Evolutionary conservation across 1,284 basidiomycete genomes (phyloP), one percentile per base, ranked within the genome.

Genomic region (Puccinia horiana): DNA sequence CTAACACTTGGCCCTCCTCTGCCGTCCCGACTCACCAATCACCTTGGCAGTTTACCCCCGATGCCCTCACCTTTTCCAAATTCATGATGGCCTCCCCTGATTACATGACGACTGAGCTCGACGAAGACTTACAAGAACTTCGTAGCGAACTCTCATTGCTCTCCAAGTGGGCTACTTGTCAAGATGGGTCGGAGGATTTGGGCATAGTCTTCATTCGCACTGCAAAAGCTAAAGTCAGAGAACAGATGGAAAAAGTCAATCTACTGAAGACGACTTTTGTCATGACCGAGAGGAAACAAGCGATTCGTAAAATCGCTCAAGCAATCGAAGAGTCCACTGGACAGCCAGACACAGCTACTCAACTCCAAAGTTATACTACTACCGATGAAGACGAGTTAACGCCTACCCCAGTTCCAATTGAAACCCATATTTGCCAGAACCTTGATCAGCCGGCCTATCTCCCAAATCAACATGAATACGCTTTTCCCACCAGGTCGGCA

Each of bases 21-120:
- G 90, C 95, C 0, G 88, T 98, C n/a, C 92, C 93, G 14, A 92
- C 94, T 20, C 93, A 96, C 84, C 91, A 94, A 85, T 94, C 95
- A 0, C 96, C 96, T 9, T 98, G 96, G 89, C 91, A 97, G 86
- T 98, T 99, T 88, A 90, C 96, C 29, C 97, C 96, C 0, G 95
- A 98, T 86, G 93, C 97, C 37, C 92, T 93, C 84, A 88, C 90
- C 29, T 98, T 93, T 86, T 91, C 95, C 52, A 96, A 94, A 85
- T 97, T 98, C 88, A 97, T 98, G 94, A 91, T 99, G 29, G 95
- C 95, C 16, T 94, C 95, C 0, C 95, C 96, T 0, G 89, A 91
- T 8, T 93, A 96, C 86, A 90, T 97, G 83, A 89, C 92, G 65
- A 86, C 89, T 16, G 92, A 94, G 85, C 90, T 98, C 20, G 89